A percentile compares a stretch with the other conserved stretches of the same genome.
Evolutionary conservation across 1,284 basidiomycete species (phyloP).

Genomic region (Thecaphora thlaspeos): DNA sequence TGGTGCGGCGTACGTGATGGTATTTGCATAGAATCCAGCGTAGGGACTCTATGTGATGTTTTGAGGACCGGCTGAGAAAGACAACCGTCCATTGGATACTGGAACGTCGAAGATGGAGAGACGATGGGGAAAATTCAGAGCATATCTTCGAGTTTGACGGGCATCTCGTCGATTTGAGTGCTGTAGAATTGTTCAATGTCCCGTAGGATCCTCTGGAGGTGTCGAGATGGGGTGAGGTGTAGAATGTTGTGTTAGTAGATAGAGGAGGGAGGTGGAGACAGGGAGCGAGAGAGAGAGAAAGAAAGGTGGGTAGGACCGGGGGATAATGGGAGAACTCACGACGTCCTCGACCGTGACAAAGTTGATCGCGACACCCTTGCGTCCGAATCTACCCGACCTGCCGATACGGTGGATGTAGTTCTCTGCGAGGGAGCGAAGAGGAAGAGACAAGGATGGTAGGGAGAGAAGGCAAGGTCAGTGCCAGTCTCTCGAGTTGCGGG

Average conservation of each 20-base stretch:
- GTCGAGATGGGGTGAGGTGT: neutral
- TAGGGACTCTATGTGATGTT: no score
- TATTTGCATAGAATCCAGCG: no score
- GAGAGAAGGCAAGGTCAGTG: no score
- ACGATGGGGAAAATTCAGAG: conserved; percentile 27
- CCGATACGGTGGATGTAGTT: conserved; percentile 99
- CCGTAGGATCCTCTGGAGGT: conserved; percentile 26
- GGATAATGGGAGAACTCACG: conserved; percentile 59
- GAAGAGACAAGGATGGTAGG: conserved; percentile 3
- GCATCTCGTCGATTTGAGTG: conserved; percentile 57
- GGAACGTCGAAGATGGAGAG: no score
- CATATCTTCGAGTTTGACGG: conserved; percentile 56
- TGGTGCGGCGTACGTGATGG: no score
- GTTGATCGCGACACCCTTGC: conserved; percentile 71
- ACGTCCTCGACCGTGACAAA: conserved; percentile 71
- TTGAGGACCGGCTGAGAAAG: no score
- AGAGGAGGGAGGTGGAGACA: neutral
- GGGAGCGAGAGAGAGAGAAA: neutral
- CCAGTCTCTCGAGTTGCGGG: no score
- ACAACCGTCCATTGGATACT: no score
- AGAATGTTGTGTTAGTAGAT: neutral
- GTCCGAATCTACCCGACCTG: conserved; percentile 88
- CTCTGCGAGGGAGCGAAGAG: conserved; percentile 65
- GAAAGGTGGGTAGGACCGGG: neutral
- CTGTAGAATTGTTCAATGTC: conserved; percentile 56